Conservation (phyloP, 208 protist species). For the Naegleria lovaniensis region DNA sequence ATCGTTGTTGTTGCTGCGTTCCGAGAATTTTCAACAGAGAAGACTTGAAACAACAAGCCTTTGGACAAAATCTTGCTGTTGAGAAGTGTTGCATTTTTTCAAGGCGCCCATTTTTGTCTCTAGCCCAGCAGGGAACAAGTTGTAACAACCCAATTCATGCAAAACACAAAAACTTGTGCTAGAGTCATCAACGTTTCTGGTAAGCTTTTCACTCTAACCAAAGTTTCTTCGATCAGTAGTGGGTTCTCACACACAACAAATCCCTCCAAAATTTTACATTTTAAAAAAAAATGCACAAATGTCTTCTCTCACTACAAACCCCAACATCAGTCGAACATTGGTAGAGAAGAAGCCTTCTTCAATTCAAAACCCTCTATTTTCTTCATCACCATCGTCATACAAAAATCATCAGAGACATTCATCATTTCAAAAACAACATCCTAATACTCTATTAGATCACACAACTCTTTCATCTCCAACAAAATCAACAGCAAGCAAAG, state of each 20-base stretch:
- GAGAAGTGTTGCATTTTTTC: neutral
- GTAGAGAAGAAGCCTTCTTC: too few species aligned
- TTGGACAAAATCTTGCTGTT: neutral
- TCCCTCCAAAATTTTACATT: neutral
- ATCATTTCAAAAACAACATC: neutral
- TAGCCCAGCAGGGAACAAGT: too few species aligned
- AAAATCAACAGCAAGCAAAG: neutral
- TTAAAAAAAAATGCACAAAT: neutral
- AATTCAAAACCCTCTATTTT: too few species aligned
- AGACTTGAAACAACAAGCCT: neutral
- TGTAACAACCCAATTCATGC: too few species aligned
- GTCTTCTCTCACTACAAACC: neutral
- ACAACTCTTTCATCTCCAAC: neutral
- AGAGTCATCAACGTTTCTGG: too few species aligned
- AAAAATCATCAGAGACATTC: neutral
- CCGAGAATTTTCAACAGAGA: neutral
- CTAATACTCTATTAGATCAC: neutral
- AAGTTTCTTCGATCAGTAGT: too few species aligned
- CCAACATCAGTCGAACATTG: too few species aligned
- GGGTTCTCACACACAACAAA: too few species aligned
- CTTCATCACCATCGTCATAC: neutral
- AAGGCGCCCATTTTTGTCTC: too few species aligned
- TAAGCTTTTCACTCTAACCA: too few species aligned
- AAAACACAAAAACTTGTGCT: too few species aligned
- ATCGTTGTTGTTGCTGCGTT: neutral